Percentiles rank a stretch among this genome's conserved stretches.
phyloP scores from a whole-genome alignment of 345 rosid species.

The Murraya koenigii region DNA sequence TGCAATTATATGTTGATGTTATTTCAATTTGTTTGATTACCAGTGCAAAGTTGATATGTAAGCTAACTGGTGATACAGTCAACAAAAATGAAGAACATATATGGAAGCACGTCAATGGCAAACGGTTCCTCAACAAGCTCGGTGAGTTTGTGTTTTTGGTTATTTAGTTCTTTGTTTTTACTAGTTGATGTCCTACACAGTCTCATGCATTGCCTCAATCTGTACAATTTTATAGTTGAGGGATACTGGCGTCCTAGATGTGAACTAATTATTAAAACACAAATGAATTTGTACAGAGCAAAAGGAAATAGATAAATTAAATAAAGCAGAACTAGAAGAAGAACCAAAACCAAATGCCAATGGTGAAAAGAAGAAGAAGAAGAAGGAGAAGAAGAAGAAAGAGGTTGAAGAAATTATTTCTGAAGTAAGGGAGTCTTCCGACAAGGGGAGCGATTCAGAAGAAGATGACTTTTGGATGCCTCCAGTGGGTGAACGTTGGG shows the following conservation, averaged over 20 bases:
- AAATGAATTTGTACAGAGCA: slow-evolving; percentile 49
- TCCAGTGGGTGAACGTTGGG: slow-evolving; percentile 79
- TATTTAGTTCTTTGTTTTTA: not conserved
- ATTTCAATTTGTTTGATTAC: slow-evolving; percentile 14
- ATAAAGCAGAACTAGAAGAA: slow-evolving; percentile 24
- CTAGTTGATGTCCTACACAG: not conserved
- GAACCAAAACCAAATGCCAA: slow-evolving; percentile 21
- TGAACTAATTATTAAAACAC: not conserved
- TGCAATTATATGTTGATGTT: not conserved
- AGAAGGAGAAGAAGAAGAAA: slow-evolving; percentile 32
- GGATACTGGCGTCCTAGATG: not conserved
- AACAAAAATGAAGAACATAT: slow-evolving; percentile 90
- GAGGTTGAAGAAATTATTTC: slow-evolving; percentile 37
- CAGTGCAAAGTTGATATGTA: slow-evolving; percentile 84
- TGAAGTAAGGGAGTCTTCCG: slow-evolving; percentile 39
- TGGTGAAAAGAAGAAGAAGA: slow-evolving; percentile 23
- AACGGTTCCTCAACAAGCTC: slow-evolving; percentile 73
- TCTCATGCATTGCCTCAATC: not conserved
- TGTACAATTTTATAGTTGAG: not conserved
- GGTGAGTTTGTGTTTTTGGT: slow-evolving; percentile 35
- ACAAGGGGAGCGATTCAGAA: slow-evolving; percentile 51
- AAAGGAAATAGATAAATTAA: slow-evolving; percentile 47
- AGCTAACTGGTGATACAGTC: slow-evolving; percentile 79
- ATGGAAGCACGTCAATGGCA: slow-evolving; percentile 90
- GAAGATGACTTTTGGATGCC: slow-evolving; percentile 87